These are phyloP conservation scores for Takakia lepidozioides DNA, from an alignment of 225 moss, liverwort and hornwort genomes.

Conservation along the genomic window DNA sequence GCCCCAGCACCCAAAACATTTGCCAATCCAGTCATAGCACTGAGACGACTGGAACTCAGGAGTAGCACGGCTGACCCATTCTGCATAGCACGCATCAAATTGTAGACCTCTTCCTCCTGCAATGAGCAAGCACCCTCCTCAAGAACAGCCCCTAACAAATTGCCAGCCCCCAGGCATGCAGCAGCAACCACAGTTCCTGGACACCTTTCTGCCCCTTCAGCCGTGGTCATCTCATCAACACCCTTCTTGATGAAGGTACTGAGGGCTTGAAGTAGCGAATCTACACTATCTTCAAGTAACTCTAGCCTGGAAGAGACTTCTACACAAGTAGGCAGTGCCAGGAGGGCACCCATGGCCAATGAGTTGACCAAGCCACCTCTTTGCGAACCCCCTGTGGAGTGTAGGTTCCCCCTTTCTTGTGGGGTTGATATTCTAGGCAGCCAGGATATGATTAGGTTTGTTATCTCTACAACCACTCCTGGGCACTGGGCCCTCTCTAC, in stretches of 20 bases:
- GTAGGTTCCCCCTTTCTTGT: neutral
- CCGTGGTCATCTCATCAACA: slow-evolving; percentile 5
- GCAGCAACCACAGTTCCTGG: slow-evolving; percentile 16
- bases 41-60: slow-evolving; percentile 17
- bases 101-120: slow-evolving; percentile 9
- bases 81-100: slow-evolving; percentile 7
- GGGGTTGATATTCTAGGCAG: slow-evolving; percentile 4
- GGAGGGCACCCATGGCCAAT: slow-evolving; percentile 29
- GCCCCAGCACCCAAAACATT: slow-evolving; percentile 40
- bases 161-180: slow-evolving; percentile 28
- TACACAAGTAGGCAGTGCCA: slow-evolving; percentile 33
- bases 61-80: slow-evolving; percentile 9
- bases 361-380: neutral
- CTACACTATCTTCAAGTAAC: slow-evolving; percentile 16
- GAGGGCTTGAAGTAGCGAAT: slow-evolving; percentile 11
- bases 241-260: slow-evolving; percentile 8
- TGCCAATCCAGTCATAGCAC: slow-evolving; percentile 30
- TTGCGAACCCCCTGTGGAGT: too few species aligned
- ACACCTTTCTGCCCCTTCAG: slow-evolving; percentile 10
- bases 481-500: slow-evolving; percentile 26
- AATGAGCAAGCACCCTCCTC: slow-evolving; percentile 30
- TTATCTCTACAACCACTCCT: slow-evolving; percentile 19
- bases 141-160: slow-evolving; percentile 23
- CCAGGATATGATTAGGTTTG: slow-evolving; percentile 34
- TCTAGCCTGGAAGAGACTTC: slow-evolving; percentile 26